Evolutionary conservation across 192 early-diverging fungal species (phyloP), one percentile per base, ranked within the genome.

Genomic region (Coemansia sp.): DNA sequence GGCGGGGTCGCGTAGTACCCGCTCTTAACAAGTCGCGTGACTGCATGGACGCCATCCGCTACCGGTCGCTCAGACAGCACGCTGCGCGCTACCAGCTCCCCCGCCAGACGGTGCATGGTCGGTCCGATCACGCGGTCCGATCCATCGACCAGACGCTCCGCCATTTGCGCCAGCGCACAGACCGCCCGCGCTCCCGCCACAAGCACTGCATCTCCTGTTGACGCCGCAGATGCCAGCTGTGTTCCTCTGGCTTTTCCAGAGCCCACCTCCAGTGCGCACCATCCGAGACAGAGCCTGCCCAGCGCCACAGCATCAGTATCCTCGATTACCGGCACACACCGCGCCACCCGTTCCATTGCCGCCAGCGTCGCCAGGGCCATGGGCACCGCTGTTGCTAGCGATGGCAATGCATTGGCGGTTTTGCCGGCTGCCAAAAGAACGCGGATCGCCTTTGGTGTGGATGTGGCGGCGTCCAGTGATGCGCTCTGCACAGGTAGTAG

Each of bases 61-160:
- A 70, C 42, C 0, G 76, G 76, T 0, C 59, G 60, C 30, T 68
- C 70, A 0, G 62, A 58, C 31, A 72, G 34, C 34, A 79, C 64
- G 38, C 76, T 67, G 2, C 30, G 41, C 10, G 59, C 59, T 2
- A 60, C 59, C 9, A 79, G 59, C 50, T 48, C 59, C 55, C 57
- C 55, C 30, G 65, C 75, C 8, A 65, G 47, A 61, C 62, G 65
- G 3, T 66, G 70, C 70, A 74, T 58, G 25, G 54, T 53, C 22
- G 66, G 56, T 0, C 56, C 55, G 10, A 62, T 53, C 20, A 64
- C 65, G 0, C 50, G 47, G 15, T 34, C 23, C 7, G 50, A 53
- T 0, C 53, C 62, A 5, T 41, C 63, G 1, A 50, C 36, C 23
- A 53, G 19, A 17, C 52, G 33, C n/a, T 54, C 52, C 14, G 52